phyloP scores from a whole-genome alignment of 139 green algal species.

The Chlorella sp. region DNA sequence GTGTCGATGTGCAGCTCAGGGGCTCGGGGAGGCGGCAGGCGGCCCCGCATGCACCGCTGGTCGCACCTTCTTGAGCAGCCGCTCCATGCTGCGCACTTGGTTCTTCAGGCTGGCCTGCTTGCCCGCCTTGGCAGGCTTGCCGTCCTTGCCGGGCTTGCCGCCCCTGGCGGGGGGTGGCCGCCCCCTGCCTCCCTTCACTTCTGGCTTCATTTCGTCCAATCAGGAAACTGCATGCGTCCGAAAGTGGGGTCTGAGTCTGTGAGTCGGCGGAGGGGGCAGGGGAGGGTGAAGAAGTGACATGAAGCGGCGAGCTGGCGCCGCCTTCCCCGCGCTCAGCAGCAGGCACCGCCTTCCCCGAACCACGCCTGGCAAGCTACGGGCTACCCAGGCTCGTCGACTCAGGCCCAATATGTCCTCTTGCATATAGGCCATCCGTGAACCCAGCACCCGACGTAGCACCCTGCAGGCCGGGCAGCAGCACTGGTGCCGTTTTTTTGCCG shows the following conservation, averaged over 20 bases:
- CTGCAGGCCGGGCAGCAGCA: too few relatives aligned
- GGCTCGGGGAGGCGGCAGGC: not conserved
- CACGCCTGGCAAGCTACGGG: too few relatives aligned
- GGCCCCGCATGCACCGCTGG: not conserved
- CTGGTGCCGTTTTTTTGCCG: too few relatives aligned
- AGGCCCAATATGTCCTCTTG: too few relatives aligned
- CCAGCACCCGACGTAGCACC: too few relatives aligned
- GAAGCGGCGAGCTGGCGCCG: too few relatives aligned
- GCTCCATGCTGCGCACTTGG: slow-evolving; percentile 63
- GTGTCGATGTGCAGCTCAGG: not conserved
- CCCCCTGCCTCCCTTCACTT: not conserved
- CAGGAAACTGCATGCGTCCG: not conserved
- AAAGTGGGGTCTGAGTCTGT: too few relatives aligned
- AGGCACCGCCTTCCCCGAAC: too few relatives aligned
- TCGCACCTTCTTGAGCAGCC: slow-evolving; percentile 69
- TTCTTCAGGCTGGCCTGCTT: slow-evolving; percentile 56
- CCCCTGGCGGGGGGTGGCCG: not conserved
- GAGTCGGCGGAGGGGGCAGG: not conserved
- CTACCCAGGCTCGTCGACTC: too few relatives aligned
- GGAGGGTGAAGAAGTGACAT: not conserved
- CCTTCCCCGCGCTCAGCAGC: too few relatives aligned
- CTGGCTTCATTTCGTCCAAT: not conserved
- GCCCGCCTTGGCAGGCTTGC: not conserved
- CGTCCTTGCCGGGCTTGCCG: not conserved
- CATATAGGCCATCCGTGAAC: too few relatives aligned